Evolutionary conservation across 2,329 filamentous ascomycete genomes (phyloP).

Genomic region (Coniella vitis): DNA sequence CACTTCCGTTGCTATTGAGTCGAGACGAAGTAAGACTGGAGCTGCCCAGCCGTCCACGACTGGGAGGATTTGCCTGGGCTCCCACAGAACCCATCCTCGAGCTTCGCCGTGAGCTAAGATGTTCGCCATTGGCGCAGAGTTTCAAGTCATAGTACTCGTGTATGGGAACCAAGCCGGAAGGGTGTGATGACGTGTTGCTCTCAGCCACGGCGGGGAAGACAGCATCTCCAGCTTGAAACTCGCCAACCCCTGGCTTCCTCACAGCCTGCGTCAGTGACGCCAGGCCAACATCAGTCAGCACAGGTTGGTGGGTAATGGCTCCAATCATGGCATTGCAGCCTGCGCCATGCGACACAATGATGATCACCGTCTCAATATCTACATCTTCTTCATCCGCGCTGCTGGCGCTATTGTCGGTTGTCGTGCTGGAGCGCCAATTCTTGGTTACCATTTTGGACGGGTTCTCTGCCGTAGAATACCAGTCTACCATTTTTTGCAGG

Average conservation of each 20-base stretch:
- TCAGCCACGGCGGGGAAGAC: conserved; percentile 14
- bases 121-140: conserved; percentile 67
- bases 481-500: conserved; percentile 70
- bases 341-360: conserved; percentile 89
- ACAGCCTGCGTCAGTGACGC: conserved; percentile 87
- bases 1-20: conserved; percentile 7
- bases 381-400: conserved; percentile 42
- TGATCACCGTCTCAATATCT: conserved; percentile 67
- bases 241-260: conserved; percentile 41
- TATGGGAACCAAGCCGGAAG: conserved; percentile 35
- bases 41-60: conserved; percentile 34
- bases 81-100: conserved; percentile 22
- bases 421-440: conserved; percentile 29
- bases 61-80: conserved; percentile 22
- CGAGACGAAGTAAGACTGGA: conserved; percentile 33
- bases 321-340: conserved; percentile 95
- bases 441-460: conserved; percentile 46
- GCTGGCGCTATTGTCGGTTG: too few species aligned
- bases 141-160: conserved; percentile 66
- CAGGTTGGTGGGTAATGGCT: conserved; percentile 83
- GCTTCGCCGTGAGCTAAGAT: conserved; percentile 44
- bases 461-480: conserved; percentile 60
- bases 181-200: conserved; percentile 14
- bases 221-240: conserved; percentile 20
- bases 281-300: conserved; percentile 82